Evolutionary conservation across 495 filamentous ascomycete genomes (phyloP), one percentile per base, ranked within the genome.

Genomic region (Sordaria brevicollis): DNA sequence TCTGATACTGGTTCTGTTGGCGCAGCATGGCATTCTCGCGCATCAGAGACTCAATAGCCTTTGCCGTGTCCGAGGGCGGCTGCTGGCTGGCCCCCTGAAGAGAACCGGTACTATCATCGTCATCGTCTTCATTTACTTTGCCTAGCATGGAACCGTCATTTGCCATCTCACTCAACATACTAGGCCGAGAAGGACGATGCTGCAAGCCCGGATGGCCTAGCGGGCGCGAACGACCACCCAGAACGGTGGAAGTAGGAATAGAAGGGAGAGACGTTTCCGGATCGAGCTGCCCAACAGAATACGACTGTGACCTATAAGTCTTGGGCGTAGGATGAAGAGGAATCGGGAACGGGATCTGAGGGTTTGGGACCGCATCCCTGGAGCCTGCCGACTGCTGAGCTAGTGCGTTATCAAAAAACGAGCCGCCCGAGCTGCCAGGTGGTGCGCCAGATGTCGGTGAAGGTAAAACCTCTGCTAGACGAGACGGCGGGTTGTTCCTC

Each of bases 221-320:
- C 15, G 81, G 82, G 37, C 92, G 86, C 7, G 84, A 82, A 33
- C 90, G 85, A 68, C 73, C 86, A 71, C 77, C 80, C 67, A 82
- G 83, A 75, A 78, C 76, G 62, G 80, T 80, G 39, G 74, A 81
- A 31, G 78, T 74, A 73, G 73, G 82, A 77, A 76, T 76, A 19
- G 83, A 77, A 41, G 83, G 72, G 71, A 85, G 81, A 68, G 81
- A 81, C 17, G 86, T 69, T 80, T 96, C 93, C 7, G 89, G 86
- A 31, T 97, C 93, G 71, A 92, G 79, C 77, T 99, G 95, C 31
- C 95, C 95, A 34, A 97, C 94, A 2, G 94, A 97, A 78, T 97
- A 98, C 5, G 95, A 99, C 81, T 96, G 92, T 15, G 95, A 99
- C 35, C 95, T 91, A 75, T 96, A 96, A 2, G 91, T 94, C 76